Percentiles rank a stretch among this genome's conserved stretches.
Conservation (phyloP, 768 basidiomycete genomes). For the Jaapia argillacea region DNA sequence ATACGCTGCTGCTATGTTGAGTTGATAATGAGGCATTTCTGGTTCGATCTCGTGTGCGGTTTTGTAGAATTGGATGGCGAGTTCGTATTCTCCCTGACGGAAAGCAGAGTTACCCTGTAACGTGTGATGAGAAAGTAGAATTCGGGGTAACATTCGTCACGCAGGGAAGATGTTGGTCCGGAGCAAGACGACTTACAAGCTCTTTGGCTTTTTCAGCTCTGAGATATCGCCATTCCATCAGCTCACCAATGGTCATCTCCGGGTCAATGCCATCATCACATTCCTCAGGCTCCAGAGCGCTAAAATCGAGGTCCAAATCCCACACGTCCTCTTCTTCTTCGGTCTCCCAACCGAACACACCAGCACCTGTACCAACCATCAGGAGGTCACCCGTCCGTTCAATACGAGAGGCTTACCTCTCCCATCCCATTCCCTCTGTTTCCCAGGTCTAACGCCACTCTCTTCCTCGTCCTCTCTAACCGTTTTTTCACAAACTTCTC, state of each 20-base stretch:
- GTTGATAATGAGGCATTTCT: constrained; percentile 66
- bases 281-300: constrained; percentile 41
- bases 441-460: constrained; percentile 46
- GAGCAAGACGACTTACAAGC: constrained; percentile 43
- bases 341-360: constrained; percentile 65
- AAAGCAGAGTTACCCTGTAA: constrained; percentile 60
- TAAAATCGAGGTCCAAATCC: constrained; percentile 64
- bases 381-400: not conserved
- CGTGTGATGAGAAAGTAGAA: not conserved
- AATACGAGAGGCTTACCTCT: constrained; percentile 29
- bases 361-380: constrained; percentile 29
- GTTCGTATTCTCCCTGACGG: constrained; percentile 46
- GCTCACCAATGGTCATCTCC: constrained; percentile 61
- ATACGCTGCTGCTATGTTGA: constrained; percentile 69
- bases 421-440: constrained; percentile 71
- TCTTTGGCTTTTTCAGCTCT: constrained; percentile 67
- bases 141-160: constrained; percentile 5
- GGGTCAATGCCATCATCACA: constrained; percentile 29
- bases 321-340: constrained; percentile 71
- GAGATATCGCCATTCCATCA: constrained; percentile 68
- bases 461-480: constrained; percentile 64
- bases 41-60: constrained; percentile 54
- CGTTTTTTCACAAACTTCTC: constrained; percentile 67
- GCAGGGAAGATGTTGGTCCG: not conserved
- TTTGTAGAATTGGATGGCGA: constrained; percentile 50